Evolutionary conservation across 306 rosid genomes (phyloP), one percentile per base, ranked within the genome.

Genomic region (Cucurbita moschata): DNA sequence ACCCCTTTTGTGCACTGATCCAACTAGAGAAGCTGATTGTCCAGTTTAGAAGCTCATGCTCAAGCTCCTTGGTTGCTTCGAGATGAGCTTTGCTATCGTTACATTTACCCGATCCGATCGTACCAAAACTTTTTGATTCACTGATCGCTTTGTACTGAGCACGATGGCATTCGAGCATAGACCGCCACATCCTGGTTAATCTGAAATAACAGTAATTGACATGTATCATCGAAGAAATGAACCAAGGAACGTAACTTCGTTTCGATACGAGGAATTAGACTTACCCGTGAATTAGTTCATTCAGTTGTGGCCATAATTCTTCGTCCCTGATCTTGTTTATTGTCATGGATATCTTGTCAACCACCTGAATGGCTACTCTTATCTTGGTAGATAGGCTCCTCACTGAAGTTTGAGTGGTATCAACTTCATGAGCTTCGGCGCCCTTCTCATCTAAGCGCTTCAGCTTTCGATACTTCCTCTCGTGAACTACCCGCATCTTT

Each of bases 91-190:
- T 97, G 35, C 88, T 83, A 3, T 72, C 65, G 77, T 77, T 95
- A 30, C 35, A 30, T 81, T 85, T 91, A 79, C 96, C 86, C 42
- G 92, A 89, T 79, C 96, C 93, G 63, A 89, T 77, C 12, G 87
- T 78, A 79, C 91, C 92, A 78, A 91, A 83, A 53, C 89, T 88
- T 84, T 88, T 85, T 54, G 97, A 96, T 85, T 95, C 99, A 86
- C 85, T 87, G 68, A 95, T 85, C 39, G 87, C 96, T 87, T 82
- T 83, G 75, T 86, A 77, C 81, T 95, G 99, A 70, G 43, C 85
- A 76, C 62, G 95, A 82, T 95, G 99, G 77, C 99, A 95, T 67
- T 91, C 97, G 16, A 91, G 93, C 99, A 95, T 95, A 77, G 84
- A 85, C 80, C 82, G 89, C 99, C 99, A 95, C 99, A 95, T 95